Evolutionary conservation across 75 land plant species (phyloP).

Genomic region (Sequoia sempervirens): DNA sequence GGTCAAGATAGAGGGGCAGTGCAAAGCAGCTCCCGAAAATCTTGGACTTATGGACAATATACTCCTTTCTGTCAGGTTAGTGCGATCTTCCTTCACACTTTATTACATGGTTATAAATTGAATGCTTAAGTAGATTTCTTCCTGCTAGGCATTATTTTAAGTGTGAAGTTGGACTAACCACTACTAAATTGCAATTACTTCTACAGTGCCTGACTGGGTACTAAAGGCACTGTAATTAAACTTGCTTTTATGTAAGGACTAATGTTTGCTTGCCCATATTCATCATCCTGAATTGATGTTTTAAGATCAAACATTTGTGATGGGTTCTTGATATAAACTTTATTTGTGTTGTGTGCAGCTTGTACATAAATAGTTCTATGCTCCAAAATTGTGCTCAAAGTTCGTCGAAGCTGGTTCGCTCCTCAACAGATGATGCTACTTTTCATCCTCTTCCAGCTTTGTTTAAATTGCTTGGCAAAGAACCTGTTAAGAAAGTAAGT

Average conservation of each 20-base stretch:
- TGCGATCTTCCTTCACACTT: neutral
- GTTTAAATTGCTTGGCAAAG: conserved; percentile 51
- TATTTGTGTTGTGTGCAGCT: conserved; percentile 22
- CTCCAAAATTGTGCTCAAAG: conserved; percentile 27
- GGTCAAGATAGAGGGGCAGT: conserved; percentile 48
- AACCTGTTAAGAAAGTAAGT: conserved; percentile 52
- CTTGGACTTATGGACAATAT: conserved; percentile 62
- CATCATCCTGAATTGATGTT: neutral
- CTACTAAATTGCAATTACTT: neutral
- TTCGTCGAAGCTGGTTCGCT: conserved; percentile 27
- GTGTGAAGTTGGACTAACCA: neutral
- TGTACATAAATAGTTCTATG: conserved; percentile 39
- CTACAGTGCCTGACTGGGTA: neutral
- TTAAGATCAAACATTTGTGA: neutral
- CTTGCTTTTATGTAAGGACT: neutral
- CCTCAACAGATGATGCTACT: conserved; percentile 33
- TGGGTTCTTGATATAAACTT: neutral
- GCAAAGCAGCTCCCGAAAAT: conserved; percentile 36
- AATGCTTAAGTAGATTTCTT: neutral
- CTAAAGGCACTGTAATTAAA: neutral
- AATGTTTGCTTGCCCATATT: neutral
- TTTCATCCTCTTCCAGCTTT: conserved; percentile 51
- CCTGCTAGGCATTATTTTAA: neutral
- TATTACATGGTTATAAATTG: conserved; percentile 6
- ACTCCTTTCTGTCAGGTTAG: conserved; percentile 56